Base-by-base conservation (phyloP, 495 filamentous ascomycete species). In the Talaromyces adpressus region DNA sequence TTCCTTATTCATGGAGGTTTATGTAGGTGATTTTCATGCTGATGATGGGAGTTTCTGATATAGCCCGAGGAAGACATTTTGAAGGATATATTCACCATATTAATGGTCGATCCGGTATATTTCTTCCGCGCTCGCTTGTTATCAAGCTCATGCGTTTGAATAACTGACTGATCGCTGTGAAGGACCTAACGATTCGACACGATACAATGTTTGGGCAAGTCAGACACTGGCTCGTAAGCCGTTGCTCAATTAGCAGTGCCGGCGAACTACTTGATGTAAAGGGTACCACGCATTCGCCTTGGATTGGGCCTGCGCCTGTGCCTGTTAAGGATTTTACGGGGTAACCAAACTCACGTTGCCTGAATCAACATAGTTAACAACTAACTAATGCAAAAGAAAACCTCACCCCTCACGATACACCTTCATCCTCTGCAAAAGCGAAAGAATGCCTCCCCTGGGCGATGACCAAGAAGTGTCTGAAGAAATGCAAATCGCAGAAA, bases 31-130 rank as follows among this genome's bases (percentile, higher is more conserved):
- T 27, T 4, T 4, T 3, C 27, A 27, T 36, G 5, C 29, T 58
- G 56, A 58, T 36, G 23, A 27, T 3, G 7, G 5, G 36, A 27
- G 36, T 41, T 14, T 32, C 1, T 53, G 12, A 18, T 23, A 32
- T 49, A 62, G 36, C 39, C 30, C 0, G 36, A 49, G 20, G 25
- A n/a, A 49, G 36, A 61, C 18, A 12, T 41, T 9, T 32, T 32
- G 32, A 8, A 20, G 14, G 34, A 36, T 56, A 39, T 39, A 0
- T 64, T 45, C 30, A 57, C 52, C 20, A 9, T 64, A 29, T 29
- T 64, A 23, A 64, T 64, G 62, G 54, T 64, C 6, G 62, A 64
- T 49, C 62, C 62, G 49, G 62, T 63, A 23, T 29, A 27, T 64
- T 36, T 6, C 4, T 23, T 52, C 49, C 5, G 49, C n/a, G 22